phyloP scores from a whole-genome alignment of 2,329 filamentous ascomycete genomes.

The Blastomyces parvus region DNA sequence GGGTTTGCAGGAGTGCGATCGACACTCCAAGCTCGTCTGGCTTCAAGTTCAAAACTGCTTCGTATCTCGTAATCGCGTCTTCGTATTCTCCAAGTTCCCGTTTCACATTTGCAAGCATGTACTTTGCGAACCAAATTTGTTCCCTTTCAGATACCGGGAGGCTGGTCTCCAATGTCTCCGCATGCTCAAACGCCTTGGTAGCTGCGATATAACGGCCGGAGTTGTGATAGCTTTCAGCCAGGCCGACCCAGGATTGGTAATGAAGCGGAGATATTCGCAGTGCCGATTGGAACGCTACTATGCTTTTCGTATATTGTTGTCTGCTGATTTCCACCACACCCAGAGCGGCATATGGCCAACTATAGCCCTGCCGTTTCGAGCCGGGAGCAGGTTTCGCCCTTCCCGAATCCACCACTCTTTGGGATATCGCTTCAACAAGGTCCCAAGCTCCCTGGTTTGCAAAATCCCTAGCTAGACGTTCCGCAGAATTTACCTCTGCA shows the following conservation, averaged over 20 bases:
- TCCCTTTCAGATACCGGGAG: conserved; percentile 46
- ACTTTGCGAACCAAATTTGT: conserved; percentile 89
- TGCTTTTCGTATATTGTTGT: conserved; percentile 78
- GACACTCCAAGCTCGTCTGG: conserved; percentile 74
- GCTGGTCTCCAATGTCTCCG: conserved; percentile 61
- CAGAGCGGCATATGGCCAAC: conserved; percentile 90
- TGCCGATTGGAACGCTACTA: conserved; percentile 84
- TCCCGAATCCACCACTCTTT: conserved; percentile 87
- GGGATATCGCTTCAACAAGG: conserved; percentile 82
- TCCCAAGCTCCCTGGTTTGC: conserved; percentile 93
- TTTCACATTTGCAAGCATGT: conserved; percentile 93
- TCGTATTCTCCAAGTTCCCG: conserved; percentile 86
- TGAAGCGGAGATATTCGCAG: conserved; percentile 73
- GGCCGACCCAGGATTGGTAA: conserved; percentile 91
- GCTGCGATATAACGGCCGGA: conserved; percentile 92
- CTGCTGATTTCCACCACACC: conserved; percentile 93
- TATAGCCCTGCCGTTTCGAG: conserved; percentile 84
- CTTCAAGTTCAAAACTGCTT: conserved; percentile 57
- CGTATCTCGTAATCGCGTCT: conserved; percentile 68
- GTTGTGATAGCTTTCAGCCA: conserved; percentile 95
- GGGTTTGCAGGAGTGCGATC: conserved; percentile 77
- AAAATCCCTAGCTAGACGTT: conserved; percentile 75
- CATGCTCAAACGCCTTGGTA: conserved; percentile 79
- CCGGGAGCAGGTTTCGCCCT: conserved; percentile 83
- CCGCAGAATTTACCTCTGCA: conserved; percentile 75